Evolutionary conservation across 139 green algal species (phyloP).

Genomic region (Haematococcus lacustris): DNA sequence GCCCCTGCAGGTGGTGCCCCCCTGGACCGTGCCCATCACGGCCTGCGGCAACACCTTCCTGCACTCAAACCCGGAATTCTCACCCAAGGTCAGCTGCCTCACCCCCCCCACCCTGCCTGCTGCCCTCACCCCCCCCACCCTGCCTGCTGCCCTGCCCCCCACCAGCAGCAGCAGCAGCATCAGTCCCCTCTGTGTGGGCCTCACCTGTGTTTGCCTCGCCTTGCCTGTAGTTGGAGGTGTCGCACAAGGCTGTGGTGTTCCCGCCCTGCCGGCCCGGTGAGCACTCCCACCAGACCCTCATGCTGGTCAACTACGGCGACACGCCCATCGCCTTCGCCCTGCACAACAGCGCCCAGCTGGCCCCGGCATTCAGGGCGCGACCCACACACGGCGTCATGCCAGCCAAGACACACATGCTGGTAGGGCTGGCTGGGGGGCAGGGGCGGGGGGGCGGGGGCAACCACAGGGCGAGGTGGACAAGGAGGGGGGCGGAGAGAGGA

Average conservation of each 20-base stretch:
- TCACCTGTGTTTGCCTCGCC: no score
- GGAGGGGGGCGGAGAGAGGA: no score
- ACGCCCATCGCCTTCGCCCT: conserved; percentile 50
- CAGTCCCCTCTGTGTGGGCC: no score
- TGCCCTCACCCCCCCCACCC: no score
- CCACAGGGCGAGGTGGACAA: no score
- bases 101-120: no score
- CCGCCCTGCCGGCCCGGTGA: conserved; percentile 36
- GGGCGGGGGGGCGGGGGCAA: no score
- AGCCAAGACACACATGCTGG: conserved; percentile 47
- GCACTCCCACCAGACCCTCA: conserved; percentile 40
- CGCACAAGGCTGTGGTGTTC: conserved; percentile 35
- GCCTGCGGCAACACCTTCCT: conserved; percentile 49
- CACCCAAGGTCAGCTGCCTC: conserved; percentile 29
- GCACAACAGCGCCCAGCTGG: background rate
- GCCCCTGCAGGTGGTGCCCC: conserved; percentile 17
- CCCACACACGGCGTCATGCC: conserved; percentile 30
- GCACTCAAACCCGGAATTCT: conserved; percentile 39
- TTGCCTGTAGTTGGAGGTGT: conserved; percentile 29
- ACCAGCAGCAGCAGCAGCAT: no score
- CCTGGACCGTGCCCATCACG: conserved; percentile 18
- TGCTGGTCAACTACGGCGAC: conserved; percentile 59
- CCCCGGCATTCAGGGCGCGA: conserved; percentile 18
- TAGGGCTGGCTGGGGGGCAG: no score
- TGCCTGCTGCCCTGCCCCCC: no score